A percentile compares a stretch with the other conserved stretches of the same genome.
These are phyloP conservation scores for Pyrenophora teres DNA, from an alignment of 2,329 filamentous ascomycete genomes.

Conservation along the genomic window DNA sequence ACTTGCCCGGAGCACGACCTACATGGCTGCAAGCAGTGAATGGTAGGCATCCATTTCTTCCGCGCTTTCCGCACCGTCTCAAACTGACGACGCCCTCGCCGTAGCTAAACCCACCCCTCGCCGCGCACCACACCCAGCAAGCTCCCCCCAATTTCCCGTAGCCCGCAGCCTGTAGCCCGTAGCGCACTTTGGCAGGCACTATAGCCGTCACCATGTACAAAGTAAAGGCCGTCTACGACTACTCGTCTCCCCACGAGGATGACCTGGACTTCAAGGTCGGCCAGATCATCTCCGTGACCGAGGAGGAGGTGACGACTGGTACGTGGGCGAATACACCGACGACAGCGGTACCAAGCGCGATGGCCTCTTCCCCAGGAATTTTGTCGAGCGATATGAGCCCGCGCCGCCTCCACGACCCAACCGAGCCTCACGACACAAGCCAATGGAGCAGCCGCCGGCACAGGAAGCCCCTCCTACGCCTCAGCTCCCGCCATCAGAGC, in stretches of 20 bases:
- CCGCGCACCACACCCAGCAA: slow-evolving; percentile 13
- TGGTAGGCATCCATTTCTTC: slow-evolving; percentile 5
- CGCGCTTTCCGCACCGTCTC: slow-evolving; percentile 17
- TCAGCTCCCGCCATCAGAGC: slow-evolving; percentile 22
- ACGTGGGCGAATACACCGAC: slow-evolving; percentile 84
- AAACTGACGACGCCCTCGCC: slow-evolving; percentile 22
- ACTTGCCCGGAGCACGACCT: slow-evolving; percentile 10
- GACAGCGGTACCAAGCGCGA: slow-evolving; percentile 73
- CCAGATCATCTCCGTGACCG: slow-evolving; percentile 92
- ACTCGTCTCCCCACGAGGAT: slow-evolving; percentile 89
- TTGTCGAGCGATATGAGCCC: slow-evolving; percentile 95
- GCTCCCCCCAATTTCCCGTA: slow-evolving; percentile 5
- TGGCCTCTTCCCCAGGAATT: slow-evolving; percentile 94
- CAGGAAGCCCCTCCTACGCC: slow-evolving; percentile 37
- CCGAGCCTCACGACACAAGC: slow-evolving; percentile 62
- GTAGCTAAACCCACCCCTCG: slow-evolving; percentile 18
- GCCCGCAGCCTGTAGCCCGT: neutral
- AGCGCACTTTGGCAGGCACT: slow-evolving; percentile 16
- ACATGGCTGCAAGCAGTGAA: slow-evolving; percentile 17
- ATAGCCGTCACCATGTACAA: slow-evolving; percentile 64
- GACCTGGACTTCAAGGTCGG: slow-evolving; percentile 85
- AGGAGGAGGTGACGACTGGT: slow-evolving; percentile 93
- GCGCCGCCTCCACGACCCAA: slow-evolving; percentile 84
- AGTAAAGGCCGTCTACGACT: slow-evolving; percentile 96
- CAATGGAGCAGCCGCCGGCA: slow-evolving; percentile 38